Base-by-base conservation (phyloP, 1,284 basidiomycete genomes). In the Boletus mariae region DNA sequence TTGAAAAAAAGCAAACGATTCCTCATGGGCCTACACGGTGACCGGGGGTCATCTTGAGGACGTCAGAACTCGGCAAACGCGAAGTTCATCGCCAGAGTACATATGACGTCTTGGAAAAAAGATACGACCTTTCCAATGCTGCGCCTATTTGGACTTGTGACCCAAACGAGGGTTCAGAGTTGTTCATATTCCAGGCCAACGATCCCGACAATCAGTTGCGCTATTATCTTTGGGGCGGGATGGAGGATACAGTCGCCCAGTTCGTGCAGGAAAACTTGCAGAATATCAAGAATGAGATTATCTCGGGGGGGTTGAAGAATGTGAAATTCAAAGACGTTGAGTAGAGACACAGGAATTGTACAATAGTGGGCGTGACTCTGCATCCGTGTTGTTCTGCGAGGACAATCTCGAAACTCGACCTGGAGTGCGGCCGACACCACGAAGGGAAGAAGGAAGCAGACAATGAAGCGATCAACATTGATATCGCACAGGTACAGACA, bases 151-250 rank as follows among this genome's bases (percentile, higher is more conserved):
- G 55, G 40, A 47, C 43, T 44, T 49, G 35, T n/a, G 1, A 15
- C 3, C 45, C 45, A 11, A 1, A 37, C 25, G 44, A 28, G 7
- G 54, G 54, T 1, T 45, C 52, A 5, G 7, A 48, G 35, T 9
- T 44, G 25, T 47, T 47, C 35, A 28, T 57, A 26, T 52, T 57
- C 31, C 25, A 43, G 26, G 42, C 42, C 7, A 26, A 23, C 13
- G 4, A 28, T 15, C 4, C 25, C 20, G 29, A n/a, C 6, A 20
- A 12, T 9, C 26, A 29, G 8, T n/a, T 28, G 26, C 31, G 11
- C n/a, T 44, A n/a, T 29, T 44, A 53, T 37, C 34, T 45, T 41
- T 53, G 52, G 52, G 45, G 54, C 25, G 52, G 51, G 29, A 28
- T 53, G 38, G 52, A 45, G 13, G 10, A n/a, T 10, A 53, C 29